A percentile compares a stretch with the other conserved stretches of the same genome.
These are phyloP conservation scores for Microcyclosporella mali DNA, from an alignment of 2,329 filamentous ascomycete genomes.

Conservation along the genomic window DNA sequence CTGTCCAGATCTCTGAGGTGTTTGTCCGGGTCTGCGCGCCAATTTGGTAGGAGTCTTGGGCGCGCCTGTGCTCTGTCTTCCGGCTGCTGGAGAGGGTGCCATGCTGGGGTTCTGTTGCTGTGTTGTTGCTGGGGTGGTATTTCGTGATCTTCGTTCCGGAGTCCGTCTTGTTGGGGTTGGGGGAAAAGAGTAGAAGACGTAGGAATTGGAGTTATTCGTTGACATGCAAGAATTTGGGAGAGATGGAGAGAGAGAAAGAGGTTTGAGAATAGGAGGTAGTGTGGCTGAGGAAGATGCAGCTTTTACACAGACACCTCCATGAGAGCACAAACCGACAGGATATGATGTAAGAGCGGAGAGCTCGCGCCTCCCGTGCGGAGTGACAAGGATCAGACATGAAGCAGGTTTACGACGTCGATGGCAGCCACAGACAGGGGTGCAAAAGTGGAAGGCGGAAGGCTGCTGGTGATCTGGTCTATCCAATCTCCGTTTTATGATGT, in stretches of 20 bases:
- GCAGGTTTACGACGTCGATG: no score
- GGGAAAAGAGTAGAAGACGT: slow-evolving; percentile 49
- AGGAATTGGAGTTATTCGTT: slow-evolving; percentile 43
- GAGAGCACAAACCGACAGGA: slow-evolving; percentile 9
- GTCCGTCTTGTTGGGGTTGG: slow-evolving; percentile 43
- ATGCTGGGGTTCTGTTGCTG: slow-evolving; percentile 29
- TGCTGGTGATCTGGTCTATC: no score
- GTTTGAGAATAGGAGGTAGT: slow-evolving; percentile 8
- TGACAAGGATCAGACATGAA: no score
- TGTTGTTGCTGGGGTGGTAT: slow-evolving; percentile 24
- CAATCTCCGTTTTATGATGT: no score
- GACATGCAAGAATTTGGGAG: slow-evolving; percentile 38
- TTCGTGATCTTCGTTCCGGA: slow-evolving; percentile 29
- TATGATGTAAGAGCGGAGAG: no score
- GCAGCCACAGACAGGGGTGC: no score
- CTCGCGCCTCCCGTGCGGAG: no score
- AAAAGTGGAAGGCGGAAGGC: no score
- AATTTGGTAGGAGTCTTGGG: slow-evolving; percentile 49
- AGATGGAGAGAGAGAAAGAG: slow-evolving; percentile 14
- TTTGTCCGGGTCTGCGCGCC: slow-evolving; percentile 37
- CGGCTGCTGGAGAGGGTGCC: slow-evolving; percentile 47
- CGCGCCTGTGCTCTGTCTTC: slow-evolving; percentile 37
- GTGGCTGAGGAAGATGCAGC: slow-evolving; percentile 19
- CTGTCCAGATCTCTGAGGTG: slow-evolving; percentile 20
- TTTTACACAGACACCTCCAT: slow-evolving; percentile 12